Percentiles rank a stretch among this genome's conserved stretches.
phyloP scores from a whole-genome alignment of 2,329 filamentous ascomycete species.

The Arthroderma uncinatum region DNA sequence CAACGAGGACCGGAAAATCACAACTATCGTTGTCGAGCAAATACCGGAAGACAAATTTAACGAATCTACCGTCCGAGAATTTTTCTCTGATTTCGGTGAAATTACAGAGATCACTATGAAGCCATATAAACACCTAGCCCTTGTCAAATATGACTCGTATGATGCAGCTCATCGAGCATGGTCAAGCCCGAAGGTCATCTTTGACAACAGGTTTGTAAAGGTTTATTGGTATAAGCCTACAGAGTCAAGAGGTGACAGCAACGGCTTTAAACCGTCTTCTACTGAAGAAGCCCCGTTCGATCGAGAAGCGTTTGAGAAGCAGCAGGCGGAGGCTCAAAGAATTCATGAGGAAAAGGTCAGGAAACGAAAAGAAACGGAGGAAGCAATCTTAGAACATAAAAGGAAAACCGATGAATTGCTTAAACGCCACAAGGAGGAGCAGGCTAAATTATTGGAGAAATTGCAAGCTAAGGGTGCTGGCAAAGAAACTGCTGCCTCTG shows the following conservation, averaged over 20 bases:
- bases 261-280: slow-evolving; percentile 17
- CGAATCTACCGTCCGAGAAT: slow-evolving; percentile 43
- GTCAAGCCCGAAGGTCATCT: slow-evolving; percentile 50
- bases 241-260: slow-evolving; percentile 25
- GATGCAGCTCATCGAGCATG: slow-evolving; percentile 45
- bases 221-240: slow-evolving; percentile 49
- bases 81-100: slow-evolving; percentile 48
- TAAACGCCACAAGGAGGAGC: slow-evolving; percentile 46
- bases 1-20: slow-evolving; percentile 43
- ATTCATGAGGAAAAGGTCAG: slow-evolving; percentile 44
- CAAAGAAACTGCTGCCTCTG: slow-evolving; percentile 21
- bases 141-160: slow-evolving; percentile 45
- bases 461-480: slow-evolving; percentile 34
- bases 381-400: slow-evolving; percentile 43
- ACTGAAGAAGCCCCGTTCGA: slow-evolving; percentile 39
- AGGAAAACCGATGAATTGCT: slow-evolving; percentile 41
- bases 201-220: slow-evolving; percentile 55
- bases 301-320: slow-evolving; percentile 42
- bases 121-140: slow-evolving; percentile 42
- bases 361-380: slow-evolving; percentile 43
- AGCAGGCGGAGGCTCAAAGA: slow-evolving; percentile 47
- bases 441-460: slow-evolving; percentile 38
- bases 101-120: slow-evolving; percentile 47
- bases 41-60: slow-evolving; percentile 49
- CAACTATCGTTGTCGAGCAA: slow-evolving; percentile 49